Base-by-base conservation (phyloP, 164 flowering plant species). In the Dillenia suffruticosa region DNA sequence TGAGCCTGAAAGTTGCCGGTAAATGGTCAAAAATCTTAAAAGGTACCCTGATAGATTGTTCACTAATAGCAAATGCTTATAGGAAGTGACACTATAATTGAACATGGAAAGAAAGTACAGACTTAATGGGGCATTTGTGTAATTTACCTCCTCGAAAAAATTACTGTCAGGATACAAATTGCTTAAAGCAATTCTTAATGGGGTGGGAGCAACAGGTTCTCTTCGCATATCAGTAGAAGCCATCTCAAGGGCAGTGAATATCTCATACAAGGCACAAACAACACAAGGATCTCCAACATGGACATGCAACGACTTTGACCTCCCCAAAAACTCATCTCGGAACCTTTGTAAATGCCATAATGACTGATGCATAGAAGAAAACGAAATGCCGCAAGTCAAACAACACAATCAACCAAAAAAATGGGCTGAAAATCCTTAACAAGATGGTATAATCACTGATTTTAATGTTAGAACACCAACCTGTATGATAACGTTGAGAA, bases 251-350 rank as follows among this genome's bases (percentile, higher is more conserved):
- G 97, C 91, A 65, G 73, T 74, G 65, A 95, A 88, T 58, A 95
- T 85, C 62, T 86, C 88, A 81, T 80, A 77, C 32, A 95, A 72
- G 45, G 96, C 96, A 81, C 99, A 95, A 47, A 85, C 77, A 59
- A 88, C 97, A 79, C 99, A 95, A 54, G 97, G 99, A 75, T 86
- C 88, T 56, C 97, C 99, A 46, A 88, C 89, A 79, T 95, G 99
- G 71, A 71, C 68, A 68, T 95, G 99, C 64, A 74, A 77, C 32
- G 80, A 74, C 17, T 72, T 58, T 70, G 96, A 80, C 52, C 77
- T 88, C 66, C 74, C 67, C 77, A 89, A 70, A 73, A 95, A 95
- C 67, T 88, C 96, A 60, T 82, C 86, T 44, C 96, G 81, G 64
- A 95, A 95, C 48, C 76, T 84, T 72, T 79, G 73, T 59, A 94